Evolutionary conservation across 2,329 filamentous ascomycete species (phyloP), one percentile per base, ranked within the genome.

Genomic region (Aspergillus calidoustus): DNA sequence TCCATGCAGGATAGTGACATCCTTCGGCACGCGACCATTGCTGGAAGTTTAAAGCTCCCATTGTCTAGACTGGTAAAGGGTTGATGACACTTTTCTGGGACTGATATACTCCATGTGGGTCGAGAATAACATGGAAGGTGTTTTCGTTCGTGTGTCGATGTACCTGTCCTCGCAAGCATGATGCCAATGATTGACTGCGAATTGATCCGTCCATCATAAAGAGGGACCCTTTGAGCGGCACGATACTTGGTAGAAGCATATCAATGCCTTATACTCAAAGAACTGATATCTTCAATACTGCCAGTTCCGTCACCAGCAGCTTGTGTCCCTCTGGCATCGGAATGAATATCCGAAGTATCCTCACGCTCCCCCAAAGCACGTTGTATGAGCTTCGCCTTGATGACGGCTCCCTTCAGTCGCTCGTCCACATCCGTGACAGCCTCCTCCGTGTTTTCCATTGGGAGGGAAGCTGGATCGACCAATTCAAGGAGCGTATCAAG

Each of bases 351-450:
- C 11, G 67, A 58, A 7, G 63, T 58, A 41, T 75, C 74, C 54
- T 77, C 74, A 25, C 74, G 68, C 68, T 85, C 83, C 7, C 85
- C 84, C 28, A 86, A 71, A 9, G 91, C 87, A 63, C 89, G 89
- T 76, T 95, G 90, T 49, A 98, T 88, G 51, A 99, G 85, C 77
- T 94, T 96, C 1, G 87, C 86, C 75, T 97, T 97, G 3, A 90
- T 90, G 68, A 88, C 86, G 4, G 93, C 94, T 66, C 91, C 86
- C 78, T 93, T 95, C 44, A 96, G 74, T 13, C 93, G 84, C 74
- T 97, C 92, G 71, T 99, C 95, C 71, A 96, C 93, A 71, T 97
- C 93, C 54, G 90, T 90, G 23, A 99, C 93, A 0, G 90, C 89
- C 51, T 96, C 92, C 73, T 98, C 94, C 4, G 87, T 90, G 73